These are phyloP conservation scores for Trichomonas vaginalis DNA, from an alignment of 208 protist species.

Conservation along the genomic window DNA sequence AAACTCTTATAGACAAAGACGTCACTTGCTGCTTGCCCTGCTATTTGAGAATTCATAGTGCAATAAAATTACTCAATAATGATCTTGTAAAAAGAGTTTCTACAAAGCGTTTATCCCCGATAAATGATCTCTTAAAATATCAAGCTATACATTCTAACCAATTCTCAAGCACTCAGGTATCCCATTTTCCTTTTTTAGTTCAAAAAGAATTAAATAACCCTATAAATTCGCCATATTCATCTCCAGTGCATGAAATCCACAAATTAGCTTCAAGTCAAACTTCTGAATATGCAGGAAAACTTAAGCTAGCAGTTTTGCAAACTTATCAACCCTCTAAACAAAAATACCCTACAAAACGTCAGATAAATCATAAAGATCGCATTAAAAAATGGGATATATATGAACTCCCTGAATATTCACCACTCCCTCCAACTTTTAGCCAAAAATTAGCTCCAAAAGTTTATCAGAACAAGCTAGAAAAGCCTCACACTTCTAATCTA, in stretches of 20 bases:
- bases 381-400: neutral
- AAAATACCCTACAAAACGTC: too few species aligned
- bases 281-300: too few species aligned
- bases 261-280: neutral
- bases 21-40: neutral
- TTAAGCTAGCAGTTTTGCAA: too few species aligned
- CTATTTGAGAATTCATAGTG: neutral
- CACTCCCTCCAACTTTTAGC: neutral
- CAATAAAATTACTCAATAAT: neutral
- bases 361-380: neutral
- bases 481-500: too few species aligned
- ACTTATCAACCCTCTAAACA: too few species aligned
- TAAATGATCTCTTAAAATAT: neutral
- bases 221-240: neutral
- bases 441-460: neutral
- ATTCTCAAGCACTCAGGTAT: neutral
- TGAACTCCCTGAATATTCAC: neutral
- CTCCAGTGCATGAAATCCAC: neutral
- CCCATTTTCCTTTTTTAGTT: too few species aligned
- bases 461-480: neutral
- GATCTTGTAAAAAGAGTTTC: neutral
- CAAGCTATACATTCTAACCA: neutral
- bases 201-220: too few species aligned
- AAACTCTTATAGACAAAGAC: neutral
- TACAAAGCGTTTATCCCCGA: neutral